Evolutionary conservation across 75 land plant species (phyloP).

Genomic region (Larix kaempferi): DNA sequence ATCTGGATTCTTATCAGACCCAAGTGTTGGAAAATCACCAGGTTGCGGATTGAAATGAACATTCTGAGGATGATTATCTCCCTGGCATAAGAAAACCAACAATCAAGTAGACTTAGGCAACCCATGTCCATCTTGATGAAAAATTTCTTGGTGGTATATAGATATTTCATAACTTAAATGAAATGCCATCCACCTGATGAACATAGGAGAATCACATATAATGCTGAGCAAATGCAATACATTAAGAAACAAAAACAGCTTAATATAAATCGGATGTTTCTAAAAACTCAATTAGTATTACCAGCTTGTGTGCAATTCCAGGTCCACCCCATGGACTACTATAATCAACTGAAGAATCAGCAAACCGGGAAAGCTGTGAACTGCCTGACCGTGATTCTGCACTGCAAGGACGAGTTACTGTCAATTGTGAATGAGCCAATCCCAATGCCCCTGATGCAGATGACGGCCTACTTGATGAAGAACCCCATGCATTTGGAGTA

Average conservation of each 20-base stretch:
- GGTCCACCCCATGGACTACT: slow-evolving; percentile 50
- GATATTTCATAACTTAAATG: background rate
- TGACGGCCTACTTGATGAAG: slow-evolving; percentile 55
- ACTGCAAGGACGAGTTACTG: slow-evolving; percentile 69
- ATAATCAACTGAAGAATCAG: slow-evolving; percentile 45
- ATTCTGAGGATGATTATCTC: slow-evolving; percentile 35
- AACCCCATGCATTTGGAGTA: slow-evolving; percentile 50
- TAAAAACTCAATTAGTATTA: slow-evolving; percentile 11
- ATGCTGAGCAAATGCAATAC: background rate
- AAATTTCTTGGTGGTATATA: background rate
- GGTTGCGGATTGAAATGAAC: slow-evolving; percentile 60
- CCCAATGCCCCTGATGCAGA: slow-evolving; percentile 70
- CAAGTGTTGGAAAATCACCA: slow-evolving; percentile 85
- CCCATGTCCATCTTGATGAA: background rate
- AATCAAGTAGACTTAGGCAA: background rate
- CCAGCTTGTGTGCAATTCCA: slow-evolving; percentile 42
- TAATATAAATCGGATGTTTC: background rate
- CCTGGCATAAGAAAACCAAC: slow-evolving; percentile 26
- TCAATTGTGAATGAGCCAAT: slow-evolving; percentile 37
- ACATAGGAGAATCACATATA: no score
- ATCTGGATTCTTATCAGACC: slow-evolving; percentile 51
- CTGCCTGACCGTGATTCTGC: slow-evolving; percentile 74
- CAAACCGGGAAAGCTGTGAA: slow-evolving; percentile 70
- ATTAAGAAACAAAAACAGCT: background rate
- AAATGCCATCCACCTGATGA: background rate